These are phyloP conservation scores for Artemisia annua DNA, from an alignment of 129 eudicot species.

Conservation along the genomic window DNA sequence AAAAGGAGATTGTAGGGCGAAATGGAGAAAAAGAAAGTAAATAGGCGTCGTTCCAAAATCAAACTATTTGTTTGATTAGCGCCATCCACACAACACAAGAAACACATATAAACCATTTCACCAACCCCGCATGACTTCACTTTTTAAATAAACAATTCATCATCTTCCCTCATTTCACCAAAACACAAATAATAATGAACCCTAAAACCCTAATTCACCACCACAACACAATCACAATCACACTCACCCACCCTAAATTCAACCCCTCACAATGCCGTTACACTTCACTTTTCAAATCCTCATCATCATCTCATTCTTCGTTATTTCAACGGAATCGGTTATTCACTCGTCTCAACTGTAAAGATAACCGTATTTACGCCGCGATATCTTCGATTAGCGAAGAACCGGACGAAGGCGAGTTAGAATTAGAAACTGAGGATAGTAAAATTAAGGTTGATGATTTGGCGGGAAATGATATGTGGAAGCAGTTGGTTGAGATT, in stretches of 20 bases:
- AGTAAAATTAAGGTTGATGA: slow-evolving; percentile 2
- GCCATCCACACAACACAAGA: too few species aligned
- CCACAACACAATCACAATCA: slow-evolving; percentile 2
- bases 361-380: slow-evolving; percentile 8
- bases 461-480: slow-evolving; percentile 49
- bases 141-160: too few species aligned
- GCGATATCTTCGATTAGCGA: slow-evolving; percentile 36
- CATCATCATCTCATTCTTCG: too few species aligned
- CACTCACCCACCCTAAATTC: slow-evolving; percentile 19
- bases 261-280: slow-evolving; percentile 19
- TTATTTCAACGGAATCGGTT: slow-evolving; percentile 5
- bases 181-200: slow-evolving; percentile 31
- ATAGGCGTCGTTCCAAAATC: too few species aligned
- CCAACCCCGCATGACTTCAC: too few species aligned
- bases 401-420: slow-evolving; percentile 15
- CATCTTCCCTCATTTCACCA: too few species aligned
- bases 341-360: slow-evolving; percentile 22
- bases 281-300: background rate
- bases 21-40: too few species aligned
- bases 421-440: too few species aligned
- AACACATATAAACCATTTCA: too few species aligned
- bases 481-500: slow-evolving; percentile 86
- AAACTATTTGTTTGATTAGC: too few species aligned
- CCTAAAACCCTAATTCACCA: slow-evolving; percentile 49
- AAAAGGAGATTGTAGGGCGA: too few species aligned